Conservation (phyloP, 345 rosid species). For the Punica granatum region DNA sequence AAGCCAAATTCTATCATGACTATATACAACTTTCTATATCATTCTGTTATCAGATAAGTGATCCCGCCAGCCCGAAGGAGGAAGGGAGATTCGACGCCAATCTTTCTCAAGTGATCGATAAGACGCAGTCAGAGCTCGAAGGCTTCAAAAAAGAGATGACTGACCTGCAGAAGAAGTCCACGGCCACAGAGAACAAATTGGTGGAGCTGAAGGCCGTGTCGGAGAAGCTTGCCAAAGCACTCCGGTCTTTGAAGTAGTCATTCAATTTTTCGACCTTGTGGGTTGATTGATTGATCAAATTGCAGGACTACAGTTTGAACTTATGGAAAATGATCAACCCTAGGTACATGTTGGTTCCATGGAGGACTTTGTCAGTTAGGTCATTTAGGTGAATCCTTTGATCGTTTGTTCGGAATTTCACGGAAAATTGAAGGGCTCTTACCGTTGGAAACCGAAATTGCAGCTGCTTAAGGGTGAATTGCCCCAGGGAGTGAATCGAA, state of each 20-base stretch:
- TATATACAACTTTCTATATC: not conserved
- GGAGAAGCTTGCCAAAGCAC: not conserved
- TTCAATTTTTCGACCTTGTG: not conserved
- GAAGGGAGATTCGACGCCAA: not conserved
- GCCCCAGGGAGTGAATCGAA: too few species aligned
- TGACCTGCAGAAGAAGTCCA: not conserved
- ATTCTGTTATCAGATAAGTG: not conserved
- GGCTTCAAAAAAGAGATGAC: not conserved
- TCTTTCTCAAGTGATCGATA: not conserved
- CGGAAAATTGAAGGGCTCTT: too few species aligned
- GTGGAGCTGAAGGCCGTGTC: not conserved
- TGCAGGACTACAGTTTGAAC: too few species aligned
- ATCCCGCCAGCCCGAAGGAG: not conserved
- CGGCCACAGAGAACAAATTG: not conserved
- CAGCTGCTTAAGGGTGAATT: too few species aligned
- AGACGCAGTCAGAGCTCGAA: not conserved
- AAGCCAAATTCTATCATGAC: not conserved
- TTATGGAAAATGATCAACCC: too few species aligned
- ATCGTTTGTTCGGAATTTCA: too few species aligned
- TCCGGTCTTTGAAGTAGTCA: not conserved
- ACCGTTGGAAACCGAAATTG: too few species aligned
- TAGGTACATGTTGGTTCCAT: too few species aligned
- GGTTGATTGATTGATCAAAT: too few species aligned
- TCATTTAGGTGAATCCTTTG: too few species aligned
- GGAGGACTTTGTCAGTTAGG: too few species aligned